Conservation (phyloP, 345 rosid genomes). For the Aethionema arabicum region DNA sequence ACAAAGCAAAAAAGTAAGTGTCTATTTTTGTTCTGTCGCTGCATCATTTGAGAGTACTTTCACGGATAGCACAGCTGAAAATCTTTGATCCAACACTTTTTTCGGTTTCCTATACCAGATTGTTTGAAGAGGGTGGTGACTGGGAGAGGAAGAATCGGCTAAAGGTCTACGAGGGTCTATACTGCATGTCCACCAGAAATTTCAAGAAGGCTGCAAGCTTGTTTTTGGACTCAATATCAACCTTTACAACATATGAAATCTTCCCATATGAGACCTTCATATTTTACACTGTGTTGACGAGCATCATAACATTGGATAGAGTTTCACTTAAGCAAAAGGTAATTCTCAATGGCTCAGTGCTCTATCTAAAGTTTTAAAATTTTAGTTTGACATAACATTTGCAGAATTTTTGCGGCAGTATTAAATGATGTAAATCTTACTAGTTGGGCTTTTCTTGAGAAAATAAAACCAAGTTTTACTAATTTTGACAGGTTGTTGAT, state of each 20-base stretch:
- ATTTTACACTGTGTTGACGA: slow-evolving; percentile 91
- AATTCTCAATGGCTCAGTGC: slow-evolving; percentile 16
- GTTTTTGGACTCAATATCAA: slow-evolving; percentile 95
- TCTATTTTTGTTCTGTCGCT: slow-evolving; percentile 15
- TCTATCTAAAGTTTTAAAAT: not conserved
- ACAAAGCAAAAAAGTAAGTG: slow-evolving; percentile 87
- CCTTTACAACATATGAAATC: slow-evolving; percentile 96
- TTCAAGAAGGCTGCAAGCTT: slow-evolving; percentile 88
- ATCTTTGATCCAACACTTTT: slow-evolving; percentile 10
- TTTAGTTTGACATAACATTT: not conserved
- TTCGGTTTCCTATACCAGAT: slow-evolving; percentile 44
- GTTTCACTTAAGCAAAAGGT: slow-evolving; percentile 98
- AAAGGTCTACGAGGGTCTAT: slow-evolving; percentile 96
- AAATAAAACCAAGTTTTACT: slow-evolving; percentile 7
- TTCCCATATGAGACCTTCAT: slow-evolving; percentile 95
- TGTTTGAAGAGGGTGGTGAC: slow-evolving; percentile 99
- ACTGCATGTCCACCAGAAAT: slow-evolving; percentile 84
- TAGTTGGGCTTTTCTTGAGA: not conserved
- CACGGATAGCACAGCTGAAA: not conserved
- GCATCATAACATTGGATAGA: slow-evolving; percentile 93
- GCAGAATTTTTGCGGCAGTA: not conserved
- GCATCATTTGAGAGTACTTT: slow-evolving; percentile 5
- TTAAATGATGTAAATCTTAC: not conserved
- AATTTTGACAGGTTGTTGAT: slow-evolving; percentile 76
- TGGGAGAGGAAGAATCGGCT: slow-evolving; percentile 99